Base-by-base conservation (phyloP, 768 basidiomycete species). In the Mycena rebaudengoi region DNA sequence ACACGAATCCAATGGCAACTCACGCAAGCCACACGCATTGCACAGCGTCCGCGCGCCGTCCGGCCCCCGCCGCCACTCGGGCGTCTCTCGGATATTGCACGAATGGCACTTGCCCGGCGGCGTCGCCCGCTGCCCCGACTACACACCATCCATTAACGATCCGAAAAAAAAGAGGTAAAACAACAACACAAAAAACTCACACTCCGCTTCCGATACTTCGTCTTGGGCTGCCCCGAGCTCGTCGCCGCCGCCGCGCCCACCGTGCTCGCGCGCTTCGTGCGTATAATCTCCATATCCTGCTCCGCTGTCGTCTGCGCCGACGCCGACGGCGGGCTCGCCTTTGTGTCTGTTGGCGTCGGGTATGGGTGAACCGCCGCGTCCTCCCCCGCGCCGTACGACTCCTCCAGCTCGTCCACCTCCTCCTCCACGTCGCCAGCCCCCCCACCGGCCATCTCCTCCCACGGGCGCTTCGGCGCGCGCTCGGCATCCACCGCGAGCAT, bases 71-170 rank as follows among this genome's bases (percentile, higher is more conserved):
- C 92, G 78, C 92, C 92, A 94, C 74, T 94, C 92, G n/a, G 92
- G 92, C 5, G 92, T 94, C 73, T 94, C 92, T 61, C 90, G 83
- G 58, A 93, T 94, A 77, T 92, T 91, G 74, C 92, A 94, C 30
- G 92, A 93, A 76, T 94, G 91, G 70, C 92, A 94, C 72, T 94
- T 92, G 11, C 92, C 92, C 5, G 92, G 92, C 18, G 92, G 92
- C 35, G 90, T 92, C 43, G 92, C 91, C 68, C 92, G 88, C 92
- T 94, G 78, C 52, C 69, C 71, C 71, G 71, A 79, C 73, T 65
- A 77, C n/a, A n/a, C n/a, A n/a, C n/a, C n/a, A 74, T 73, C 66
- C 67, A 58, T 41, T 60, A 64, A 60, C 54, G 29, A 16, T 28
- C 32, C 62, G 57, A 23, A 65, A 26, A 55, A 37, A 21, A 53